Percentiles rank a stretch among this genome's conserved stretches.
Conservation (phyloP, 2,329 filamentous ascomycete species). For the Alternaria gansuensis region DNA sequence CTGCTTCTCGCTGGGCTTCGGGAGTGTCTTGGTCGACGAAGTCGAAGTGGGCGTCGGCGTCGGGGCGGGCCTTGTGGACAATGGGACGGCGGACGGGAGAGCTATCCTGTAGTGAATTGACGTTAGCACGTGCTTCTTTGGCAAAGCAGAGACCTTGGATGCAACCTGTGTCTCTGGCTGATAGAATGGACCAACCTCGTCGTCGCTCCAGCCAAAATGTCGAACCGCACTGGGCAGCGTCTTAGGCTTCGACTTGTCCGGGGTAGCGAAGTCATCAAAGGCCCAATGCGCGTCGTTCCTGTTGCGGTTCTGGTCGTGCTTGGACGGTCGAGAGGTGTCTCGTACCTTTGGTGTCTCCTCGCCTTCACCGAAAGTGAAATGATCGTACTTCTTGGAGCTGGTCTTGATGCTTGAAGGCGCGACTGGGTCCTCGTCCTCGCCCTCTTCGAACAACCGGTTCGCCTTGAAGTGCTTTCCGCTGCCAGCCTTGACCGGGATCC, state of each 20-base stretch:
- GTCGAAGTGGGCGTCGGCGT: conserved; percentile 84
- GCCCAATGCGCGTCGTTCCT: conserved; percentile 68
- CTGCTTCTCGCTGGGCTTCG: conserved; percentile 56
- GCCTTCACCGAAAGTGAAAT: conserved; percentile 83
- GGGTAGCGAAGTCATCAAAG: conserved; percentile 88
- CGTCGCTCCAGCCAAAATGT: conserved; percentile 78
- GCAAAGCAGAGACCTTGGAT: conserved; percentile 12
- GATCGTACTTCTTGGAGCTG: conserved; percentile 80
- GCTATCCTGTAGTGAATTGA: conserved; percentile 56
- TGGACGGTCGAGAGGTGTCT: conserved; percentile 65
- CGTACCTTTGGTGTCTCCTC: conserved; percentile 50
- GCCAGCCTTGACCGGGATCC: conserved; percentile 56
- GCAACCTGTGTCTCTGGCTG: conserved; percentile 28
- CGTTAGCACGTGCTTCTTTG: conserved; percentile 30
- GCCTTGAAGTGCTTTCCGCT: conserved; percentile 61
- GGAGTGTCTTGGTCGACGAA: conserved; percentile 77
- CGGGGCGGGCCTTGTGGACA: conserved; percentile 74
- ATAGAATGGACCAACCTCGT: conserved; percentile 60
- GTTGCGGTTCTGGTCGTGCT: conserved; percentile 17
- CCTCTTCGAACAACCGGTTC: conserved; percentile 66
- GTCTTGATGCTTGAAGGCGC: conserved; percentile 63
- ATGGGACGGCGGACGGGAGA: conserved; percentile 68
- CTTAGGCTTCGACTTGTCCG: conserved; percentile 75
- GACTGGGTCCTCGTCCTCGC: conserved; percentile 55
- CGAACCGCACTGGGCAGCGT: conserved; percentile 73